These are phyloP conservation scores for Pneumocystis jirovecii DNA, from an alignment of 1,139 yeast genomes.

Conservation along the genomic window DNA sequence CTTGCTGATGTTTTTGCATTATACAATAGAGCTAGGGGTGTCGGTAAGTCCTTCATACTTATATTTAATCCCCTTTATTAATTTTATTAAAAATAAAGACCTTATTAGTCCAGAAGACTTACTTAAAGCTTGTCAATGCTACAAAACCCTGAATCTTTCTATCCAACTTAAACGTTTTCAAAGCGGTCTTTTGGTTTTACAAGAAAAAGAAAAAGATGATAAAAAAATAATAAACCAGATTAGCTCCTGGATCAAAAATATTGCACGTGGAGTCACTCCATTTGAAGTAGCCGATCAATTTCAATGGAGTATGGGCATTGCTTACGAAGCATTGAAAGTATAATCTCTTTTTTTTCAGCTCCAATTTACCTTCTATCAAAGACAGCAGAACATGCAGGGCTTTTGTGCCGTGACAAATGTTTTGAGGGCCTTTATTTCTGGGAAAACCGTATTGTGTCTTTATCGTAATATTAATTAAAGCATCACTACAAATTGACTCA, in stretches of 20 bases:
- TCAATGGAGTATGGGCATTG: slow-evolving; percentile 53
- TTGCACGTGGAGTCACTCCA: slow-evolving; percentile 28
- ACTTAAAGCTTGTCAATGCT: slow-evolving; percentile 35
- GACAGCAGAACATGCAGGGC: slow-evolving; percentile 42
- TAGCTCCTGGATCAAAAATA: slow-evolving; percentile 21
- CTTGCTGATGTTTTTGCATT: slow-evolving; percentile 45
- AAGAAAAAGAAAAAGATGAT: slow-evolving; percentile 27
- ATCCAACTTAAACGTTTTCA: slow-evolving; percentile 29
- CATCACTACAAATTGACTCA: background rate
- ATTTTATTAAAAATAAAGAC: slow-evolving; percentile 19
- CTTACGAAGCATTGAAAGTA: slow-evolving; percentile 48
- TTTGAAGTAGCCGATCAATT: slow-evolving; percentile 40
- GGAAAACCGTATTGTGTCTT: background rate
- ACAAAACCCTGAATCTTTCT: slow-evolving; percentile 34
- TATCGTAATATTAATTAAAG: background rate
- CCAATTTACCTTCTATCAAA: background rate
- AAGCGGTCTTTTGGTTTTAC: slow-evolving; percentile 34
- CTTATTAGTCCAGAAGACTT: slow-evolving; percentile 46
- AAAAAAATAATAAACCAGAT: slow-evolving; percentile 24
- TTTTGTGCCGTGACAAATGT: slow-evolving; percentile 50
- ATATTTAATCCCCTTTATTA: background rate
- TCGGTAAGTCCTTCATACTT: slow-evolving; percentile 15
- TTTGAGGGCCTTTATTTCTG: slow-evolving; percentile 32
- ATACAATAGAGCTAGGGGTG: slow-evolving; percentile 47
- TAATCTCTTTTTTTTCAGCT: background rate